Conservation (phyloP, 495 filamentous ascomycete genomes). For the Podospora fimiseda region DNA sequence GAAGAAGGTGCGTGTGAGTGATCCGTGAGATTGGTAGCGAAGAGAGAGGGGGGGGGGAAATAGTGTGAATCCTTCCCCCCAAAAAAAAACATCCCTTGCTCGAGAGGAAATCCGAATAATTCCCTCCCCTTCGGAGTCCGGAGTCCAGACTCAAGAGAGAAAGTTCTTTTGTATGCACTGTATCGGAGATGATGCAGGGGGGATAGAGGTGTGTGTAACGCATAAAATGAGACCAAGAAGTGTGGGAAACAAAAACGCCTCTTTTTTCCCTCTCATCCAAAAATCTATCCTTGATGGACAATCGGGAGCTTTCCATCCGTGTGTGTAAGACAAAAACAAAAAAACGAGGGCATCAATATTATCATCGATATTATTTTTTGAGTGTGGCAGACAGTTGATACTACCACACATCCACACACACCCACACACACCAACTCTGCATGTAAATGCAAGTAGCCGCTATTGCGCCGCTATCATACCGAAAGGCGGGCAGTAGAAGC, state of each 20-base stretch:
- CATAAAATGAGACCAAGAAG: not conserved
- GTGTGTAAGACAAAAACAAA: not conserved
- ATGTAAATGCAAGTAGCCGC: slow-evolving; percentile 12
- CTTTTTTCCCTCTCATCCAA: too few species aligned
- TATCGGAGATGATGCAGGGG: slow-evolving; percentile 25
- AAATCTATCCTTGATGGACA: too few species aligned
- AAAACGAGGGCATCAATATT: not conserved
- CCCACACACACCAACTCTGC: not conserved
- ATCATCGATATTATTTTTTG: too few species aligned
- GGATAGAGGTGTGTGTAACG: not conserved
- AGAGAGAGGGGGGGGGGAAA: too few species aligned
- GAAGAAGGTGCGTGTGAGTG: too few species aligned
- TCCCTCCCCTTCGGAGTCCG: slow-evolving; percentile 4
- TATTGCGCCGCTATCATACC: slow-evolving; percentile 7
- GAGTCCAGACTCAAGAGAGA: slow-evolving; percentile 3
- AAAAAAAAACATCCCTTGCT: too few species aligned
- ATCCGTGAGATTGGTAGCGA: too few species aligned
- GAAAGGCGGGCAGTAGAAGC: not conserved
- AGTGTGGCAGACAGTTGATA: not conserved
- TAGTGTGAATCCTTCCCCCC: too few species aligned
- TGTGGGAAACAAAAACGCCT: too few species aligned
- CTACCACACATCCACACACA: not conserved
- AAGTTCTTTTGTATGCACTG: slow-evolving; percentile 6
- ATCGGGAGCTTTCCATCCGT: too few species aligned
- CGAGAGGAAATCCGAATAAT: too few species aligned